Conservation (phyloP, 257 asterid species). For the Forsythia viridissima region DNA sequence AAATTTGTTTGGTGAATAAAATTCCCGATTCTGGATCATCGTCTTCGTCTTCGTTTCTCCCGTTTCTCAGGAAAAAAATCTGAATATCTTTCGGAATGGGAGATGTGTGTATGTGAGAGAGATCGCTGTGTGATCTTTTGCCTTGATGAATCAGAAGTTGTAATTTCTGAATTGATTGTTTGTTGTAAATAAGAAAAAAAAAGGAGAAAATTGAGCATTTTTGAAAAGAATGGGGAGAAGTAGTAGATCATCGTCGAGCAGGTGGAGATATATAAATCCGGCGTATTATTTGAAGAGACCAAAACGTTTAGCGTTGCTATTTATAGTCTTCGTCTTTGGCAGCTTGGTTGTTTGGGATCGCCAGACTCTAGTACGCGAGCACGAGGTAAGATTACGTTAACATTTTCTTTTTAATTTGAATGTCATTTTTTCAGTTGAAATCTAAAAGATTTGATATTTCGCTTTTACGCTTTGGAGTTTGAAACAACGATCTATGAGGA, state of each 20-base stretch:
- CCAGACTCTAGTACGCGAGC: conserved; percentile 85
- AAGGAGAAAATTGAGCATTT: background rate
- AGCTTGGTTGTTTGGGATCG: conserved; percentile 90
- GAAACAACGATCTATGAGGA: background rate
- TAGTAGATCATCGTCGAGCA: conserved; percentile 53
- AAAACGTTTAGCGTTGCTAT: conserved; percentile 76
- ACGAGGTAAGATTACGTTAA: conserved; percentile 54
- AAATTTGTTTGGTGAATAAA: background rate
- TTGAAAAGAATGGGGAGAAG: conserved; percentile 66
- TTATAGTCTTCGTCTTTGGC: conserved; percentile 58
- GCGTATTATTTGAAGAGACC: conserved; percentile 93
- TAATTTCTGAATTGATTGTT: background rate
- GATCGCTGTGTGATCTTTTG: background rate
- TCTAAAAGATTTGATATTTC: background rate
- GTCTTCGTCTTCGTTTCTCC: background rate
- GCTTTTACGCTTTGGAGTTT: background rate
- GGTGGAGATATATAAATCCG: conserved; percentile 72
- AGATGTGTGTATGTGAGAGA: background rate
- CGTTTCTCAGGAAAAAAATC: background rate
- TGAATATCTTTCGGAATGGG: background rate
- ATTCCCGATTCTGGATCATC: background rate
- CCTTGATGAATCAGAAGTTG: background rate
- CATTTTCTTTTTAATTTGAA: background rate
- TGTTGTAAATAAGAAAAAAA: background rate
- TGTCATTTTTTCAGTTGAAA: background rate